phyloP scores from a whole-genome alignment of 768 basidiomycete genomes.

The Tulasnella sp. region DNA sequence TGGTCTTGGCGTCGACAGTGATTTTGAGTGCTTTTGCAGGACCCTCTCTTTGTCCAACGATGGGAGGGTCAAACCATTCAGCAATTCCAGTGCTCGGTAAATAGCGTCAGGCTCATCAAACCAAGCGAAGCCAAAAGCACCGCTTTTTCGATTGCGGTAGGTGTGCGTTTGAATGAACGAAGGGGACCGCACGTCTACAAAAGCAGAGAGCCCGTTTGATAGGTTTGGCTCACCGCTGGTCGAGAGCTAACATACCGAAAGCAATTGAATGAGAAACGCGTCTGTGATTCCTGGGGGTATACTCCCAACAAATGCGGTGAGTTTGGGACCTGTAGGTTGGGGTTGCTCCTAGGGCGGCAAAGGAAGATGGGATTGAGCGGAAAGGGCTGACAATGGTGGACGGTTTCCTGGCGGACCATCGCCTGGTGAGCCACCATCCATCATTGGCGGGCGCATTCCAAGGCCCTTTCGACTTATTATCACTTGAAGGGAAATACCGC shows the following conservation, averaged over 20 bases:
- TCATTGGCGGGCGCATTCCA: slow-evolving; percentile 85
- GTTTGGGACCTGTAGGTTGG: slow-evolving; percentile 69
- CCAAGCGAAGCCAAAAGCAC: slow-evolving; percentile 97
- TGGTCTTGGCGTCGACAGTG: slow-evolving; percentile 96
- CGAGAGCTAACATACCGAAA: slow-evolving; percentile 60
- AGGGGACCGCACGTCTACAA: slow-evolving; percentile 85
- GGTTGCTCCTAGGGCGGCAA: slow-evolving; percentile 56
- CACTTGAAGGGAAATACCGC: slow-evolving; percentile 4
- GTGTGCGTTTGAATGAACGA: slow-evolving; percentile 88
- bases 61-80: slow-evolving; percentile 67
- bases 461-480: slow-evolving; percentile 75
- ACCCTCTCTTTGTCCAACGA: slow-evolving; percentile 55
- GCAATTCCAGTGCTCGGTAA: slow-evolving; percentile 67
- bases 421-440: slow-evolving; percentile 56
- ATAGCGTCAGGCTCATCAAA: slow-evolving; percentile 94
- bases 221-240: background rate
- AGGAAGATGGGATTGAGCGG: slow-evolving; percentile 72
- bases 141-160: slow-evolving; percentile 92
- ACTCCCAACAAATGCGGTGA: slow-evolving; percentile 86
- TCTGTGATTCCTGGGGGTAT: slow-evolving; percentile 94
- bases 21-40: slow-evolving; percentile 53
- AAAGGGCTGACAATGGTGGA: slow-evolving; percentile 88
- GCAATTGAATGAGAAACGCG: slow-evolving; percentile 72
- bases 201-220: background rate
- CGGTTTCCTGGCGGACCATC: slow-evolving; percentile 63